Conservation (phyloP, 768 basidiomycete species). For the Tylopilus plumbeoviolaceoides region DNA sequence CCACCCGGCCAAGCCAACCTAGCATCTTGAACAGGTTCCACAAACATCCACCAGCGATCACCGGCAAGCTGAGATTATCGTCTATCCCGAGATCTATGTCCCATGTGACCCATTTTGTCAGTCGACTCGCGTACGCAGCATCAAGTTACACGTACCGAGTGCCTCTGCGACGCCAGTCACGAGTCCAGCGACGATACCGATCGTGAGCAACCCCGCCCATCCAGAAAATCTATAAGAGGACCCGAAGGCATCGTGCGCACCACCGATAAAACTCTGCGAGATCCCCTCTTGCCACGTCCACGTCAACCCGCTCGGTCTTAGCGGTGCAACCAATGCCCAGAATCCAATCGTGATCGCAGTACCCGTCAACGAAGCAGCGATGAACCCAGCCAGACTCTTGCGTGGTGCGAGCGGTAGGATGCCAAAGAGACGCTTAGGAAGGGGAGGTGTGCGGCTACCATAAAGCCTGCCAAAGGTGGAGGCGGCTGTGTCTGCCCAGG, state of each 20-base stretch:
- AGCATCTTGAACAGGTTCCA: constrained; percentile 51
- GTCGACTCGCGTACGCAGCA: background rate
- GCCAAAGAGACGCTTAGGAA: constrained; percentile 47
- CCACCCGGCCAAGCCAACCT: constrained; percentile 29
- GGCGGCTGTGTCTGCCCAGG: constrained; percentile 94
- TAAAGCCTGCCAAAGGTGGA: constrained; percentile 88
- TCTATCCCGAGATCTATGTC: constrained; percentile 72
- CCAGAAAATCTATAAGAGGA: constrained; percentile 18
- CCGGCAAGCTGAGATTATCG: constrained; percentile 87
- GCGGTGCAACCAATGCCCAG: constrained; percentile 61
- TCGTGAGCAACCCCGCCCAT: constrained; percentile 45
- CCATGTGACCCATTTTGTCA: background rate
- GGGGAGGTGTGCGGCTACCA: constrained; percentile 61
- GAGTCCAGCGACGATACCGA: constrained; percentile 66
- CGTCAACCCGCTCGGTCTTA: constrained; percentile 38
- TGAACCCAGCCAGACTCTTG: constrained; percentile 83
- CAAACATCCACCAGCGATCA: constrained; percentile 74
- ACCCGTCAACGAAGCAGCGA: constrained; percentile 74
- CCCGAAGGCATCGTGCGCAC: background rate
- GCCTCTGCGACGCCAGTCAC: constrained; percentile 88
- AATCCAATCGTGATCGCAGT: constrained; percentile 62
- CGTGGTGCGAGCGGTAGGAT: constrained; percentile 68
- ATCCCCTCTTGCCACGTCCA: constrained; percentile 61
- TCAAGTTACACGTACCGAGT: constrained; percentile 55
- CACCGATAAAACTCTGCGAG: constrained; percentile 23